Evolutionary conservation across 1,284 basidiomycete genomes (phyloP), one percentile per base, ranked within the genome.

Genomic region (Cryptococcus amylolentus): DNA sequence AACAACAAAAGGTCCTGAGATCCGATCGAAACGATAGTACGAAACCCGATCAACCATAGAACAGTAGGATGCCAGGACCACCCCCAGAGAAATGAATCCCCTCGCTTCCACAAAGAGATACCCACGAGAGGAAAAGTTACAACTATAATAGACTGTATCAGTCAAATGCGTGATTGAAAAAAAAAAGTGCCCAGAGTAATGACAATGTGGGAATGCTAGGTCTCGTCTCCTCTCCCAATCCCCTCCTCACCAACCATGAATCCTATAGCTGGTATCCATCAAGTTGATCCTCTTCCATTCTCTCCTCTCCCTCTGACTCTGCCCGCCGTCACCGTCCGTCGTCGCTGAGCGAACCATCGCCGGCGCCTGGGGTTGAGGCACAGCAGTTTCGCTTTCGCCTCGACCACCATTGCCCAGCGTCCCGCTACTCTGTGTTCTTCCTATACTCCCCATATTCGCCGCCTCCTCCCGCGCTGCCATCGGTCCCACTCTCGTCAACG

Each of bases 171-270:
- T 35, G 31, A 35, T 35, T 35, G 31, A 35, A 10, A 35, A 35
- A 31, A 35, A 35, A 10, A 8, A 35, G 31, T 35, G 31, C 31
- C 31, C 31, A 10, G 31, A 35, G 10, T 35, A 35, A 35, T 35
- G 10, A 35, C 31, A 35, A 35, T 35, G 31, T 35, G 31, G 31
- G 31, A 35, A 35, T 35, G 31, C 31, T 3, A 23, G 31, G 31
- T 35, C 31, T 35, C 31, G 31, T 35, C 10, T 35, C 31, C 4
- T 35, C 31, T 35, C 31, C 31, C 5, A 35, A 35, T 35, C 31
- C 5, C 43, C 37, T 35, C 28, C 18, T 61, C 47, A 76, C 74
- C 74, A 76, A 18, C 74, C 74, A 61, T 76, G 74, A 18, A 57
- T 55, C 20, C 74, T 57, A 62, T 75, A 76, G 55, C 70, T 67